Evolutionary conservation across 2,329 filamentous ascomycete species (phyloP), one percentile per base, ranked within the genome.

Genomic region (Fusarium globosum): DNA sequence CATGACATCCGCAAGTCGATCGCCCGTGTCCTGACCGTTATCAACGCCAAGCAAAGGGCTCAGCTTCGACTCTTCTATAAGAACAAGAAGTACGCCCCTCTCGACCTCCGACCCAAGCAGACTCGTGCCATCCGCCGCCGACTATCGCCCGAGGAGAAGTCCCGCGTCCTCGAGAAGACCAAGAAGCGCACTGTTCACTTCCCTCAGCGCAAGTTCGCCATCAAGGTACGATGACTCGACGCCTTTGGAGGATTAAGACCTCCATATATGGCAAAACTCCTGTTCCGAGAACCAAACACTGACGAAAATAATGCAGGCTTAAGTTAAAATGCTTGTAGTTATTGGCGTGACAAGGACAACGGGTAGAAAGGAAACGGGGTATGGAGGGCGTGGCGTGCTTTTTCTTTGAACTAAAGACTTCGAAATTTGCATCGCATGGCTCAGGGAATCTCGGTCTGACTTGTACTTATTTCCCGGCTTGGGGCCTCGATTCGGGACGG

Each of bases 1-100:
- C 94, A 97, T 90, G 97, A 99, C 86, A 91, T 99, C 86, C 95
- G 96, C 90, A 99, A 99, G 92, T 97, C 95, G 79, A 98, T 99
- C 87, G 97, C 96, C 84, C 95, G 96, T 84, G 94, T 98, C 87
- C 92, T 99, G 82, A 99, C 96, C 86, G 91, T 99, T 89, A 97
- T 99, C 92, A 99, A 98, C 91, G 93, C 95, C 88, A 98, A 97
- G 92, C 96, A 99, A 90, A 93, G 97, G 86, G 90, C 94, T 79
- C 95, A 98, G 89, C 94, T 99, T 82, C 95, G 95, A 82, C 90
- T 98, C 80, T 98, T 98, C 93, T 99, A 99, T 92, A 97, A 97
- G 91, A 93, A 93, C 92, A 98, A 98, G 94, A 98, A 98, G 91
- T 98, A 98, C 91, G 88, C 95, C 77, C 96, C 96, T 78, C 94